Evolutionary conservation across 75 land plant genomes (phyloP).

Genomic region (Sequoiadendron giganteum): DNA sequence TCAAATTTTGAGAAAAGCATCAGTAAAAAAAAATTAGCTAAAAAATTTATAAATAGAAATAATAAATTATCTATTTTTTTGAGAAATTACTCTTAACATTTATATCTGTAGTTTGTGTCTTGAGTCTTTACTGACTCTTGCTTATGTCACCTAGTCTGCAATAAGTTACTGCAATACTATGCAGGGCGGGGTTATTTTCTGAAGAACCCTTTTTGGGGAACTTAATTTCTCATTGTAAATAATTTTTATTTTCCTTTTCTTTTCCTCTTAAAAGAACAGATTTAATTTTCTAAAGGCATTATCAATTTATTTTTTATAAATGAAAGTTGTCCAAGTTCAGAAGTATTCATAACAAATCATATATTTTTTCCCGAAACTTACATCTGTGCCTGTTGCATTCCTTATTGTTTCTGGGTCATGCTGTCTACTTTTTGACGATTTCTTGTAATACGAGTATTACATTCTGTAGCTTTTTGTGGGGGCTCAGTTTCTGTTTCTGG

Average conservation of each 20-base stretch:
- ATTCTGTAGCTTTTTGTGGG: background rate
- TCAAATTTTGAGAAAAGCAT: background rate
- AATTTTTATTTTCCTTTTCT: too few relatives aligned
- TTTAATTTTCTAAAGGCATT: background rate
- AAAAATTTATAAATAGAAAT: background rate
- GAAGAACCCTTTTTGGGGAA: background rate
- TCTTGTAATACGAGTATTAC: background rate
- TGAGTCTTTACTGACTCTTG: background rate
- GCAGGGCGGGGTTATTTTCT: background rate
- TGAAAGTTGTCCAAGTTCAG: background rate
- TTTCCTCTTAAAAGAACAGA: background rate
- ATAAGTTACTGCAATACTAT: background rate
- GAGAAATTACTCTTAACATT: background rate
- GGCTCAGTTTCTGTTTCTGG: background rate
- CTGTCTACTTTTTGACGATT: background rate
- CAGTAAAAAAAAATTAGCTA: background rate
- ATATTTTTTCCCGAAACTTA: background rate
- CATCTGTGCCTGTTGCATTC: background rate
- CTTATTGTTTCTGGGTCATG: background rate
- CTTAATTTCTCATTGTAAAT: background rate
- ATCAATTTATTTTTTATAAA: too few relatives aligned
- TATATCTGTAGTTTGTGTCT: background rate
- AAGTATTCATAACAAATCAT: too few relatives aligned
- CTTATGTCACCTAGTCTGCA: background rate
- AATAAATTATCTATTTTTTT: background rate